Evolutionary conservation across 805 yeast species (phyloP), one percentile per base, ranked within the genome.

Genomic region (Cyberlindnera saturnus): DNA sequence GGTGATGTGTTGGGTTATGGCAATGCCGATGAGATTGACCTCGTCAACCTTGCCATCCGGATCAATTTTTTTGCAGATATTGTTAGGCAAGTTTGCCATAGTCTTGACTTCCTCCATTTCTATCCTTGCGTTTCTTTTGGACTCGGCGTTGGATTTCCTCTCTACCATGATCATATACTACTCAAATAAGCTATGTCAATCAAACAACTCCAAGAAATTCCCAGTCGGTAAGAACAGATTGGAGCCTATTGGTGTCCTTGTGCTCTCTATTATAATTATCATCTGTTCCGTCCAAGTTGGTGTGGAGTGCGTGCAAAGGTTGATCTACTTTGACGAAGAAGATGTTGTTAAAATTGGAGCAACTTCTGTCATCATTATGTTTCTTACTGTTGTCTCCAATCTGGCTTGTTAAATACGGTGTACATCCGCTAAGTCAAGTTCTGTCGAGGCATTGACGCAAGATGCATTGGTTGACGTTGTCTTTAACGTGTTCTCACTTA

Each of bases 401-500:
- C 51, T 79, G 5, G 70, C 67, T 2, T 80, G 88, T 52, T 86
- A 77, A 71, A 28, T 74, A 11, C 76, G 85, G 77, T 85, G 91
- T 56, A 65, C 73, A 33, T 62, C 67, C 14, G 73, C 82, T 47
- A 64, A 71, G n/a, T 81, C 87, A 14, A 74, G 82, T 16, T 79
- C 89, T 0, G 82, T 86, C 2, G 83, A 79, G 55, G 95, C 95
- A 0, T 65, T 85, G 43, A 86, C 90, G 2, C 91, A 84, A 60
- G 95, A 86, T 62, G 93, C 93, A 0, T 69, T 73, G 62, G 85
- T 90, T 0, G 95, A 86, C 60, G 75, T 85, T 30, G 73, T 84
- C 3, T 85, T 85, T 68, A 86, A 86, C 63, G 54, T 72, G 1
- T 82, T 82, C 36, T 84, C 93, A 1, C 71, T 86, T 23, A 47